Conservation (phyloP, 176 grass and related monocot species). For the Carex parvula region DNA sequence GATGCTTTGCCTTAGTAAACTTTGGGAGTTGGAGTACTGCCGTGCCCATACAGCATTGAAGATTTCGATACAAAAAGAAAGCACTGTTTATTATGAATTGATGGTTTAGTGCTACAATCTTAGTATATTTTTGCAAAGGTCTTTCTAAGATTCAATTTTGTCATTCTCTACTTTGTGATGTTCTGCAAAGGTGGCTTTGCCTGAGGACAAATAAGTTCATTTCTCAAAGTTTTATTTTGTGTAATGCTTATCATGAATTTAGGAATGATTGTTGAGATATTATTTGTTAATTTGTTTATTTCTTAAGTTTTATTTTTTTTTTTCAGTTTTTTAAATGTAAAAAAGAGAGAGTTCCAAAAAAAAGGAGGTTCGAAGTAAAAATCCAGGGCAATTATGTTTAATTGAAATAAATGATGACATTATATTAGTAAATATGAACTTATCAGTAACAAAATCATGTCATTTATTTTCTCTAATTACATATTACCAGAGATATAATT, state of each 20-base stretch:
- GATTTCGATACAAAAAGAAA: not conserved
- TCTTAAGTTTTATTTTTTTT: not conserved
- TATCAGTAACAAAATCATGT: not conserved
- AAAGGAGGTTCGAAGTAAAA: not conserved
- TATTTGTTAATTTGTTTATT: not conserved
- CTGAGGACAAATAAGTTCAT: constrained; percentile 4
- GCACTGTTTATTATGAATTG: not conserved
- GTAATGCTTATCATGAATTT: constrained; percentile 1
- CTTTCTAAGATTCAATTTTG: not conserved
- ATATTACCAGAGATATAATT: not conserved
- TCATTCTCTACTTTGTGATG: not conserved
- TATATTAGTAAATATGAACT: not conserved
- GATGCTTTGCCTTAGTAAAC: constrained; percentile 44
- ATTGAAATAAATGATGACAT: not conserved
- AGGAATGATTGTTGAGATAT: not conserved
- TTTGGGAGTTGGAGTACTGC: not conserved
- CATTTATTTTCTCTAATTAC: not conserved
- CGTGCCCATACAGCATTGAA: not conserved
- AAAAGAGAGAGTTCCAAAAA: not conserved
- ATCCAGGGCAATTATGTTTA: not conserved
- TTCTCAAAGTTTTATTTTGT: not conserved
- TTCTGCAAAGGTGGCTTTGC: not conserved
- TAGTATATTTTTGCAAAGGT: not conserved
- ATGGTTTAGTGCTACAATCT: not conserved
- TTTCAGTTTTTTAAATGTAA: not conserved